phyloP scores from a whole-genome alignment of 2,329 filamentous ascomycete species.

The Fusarium sororula region DNA sequence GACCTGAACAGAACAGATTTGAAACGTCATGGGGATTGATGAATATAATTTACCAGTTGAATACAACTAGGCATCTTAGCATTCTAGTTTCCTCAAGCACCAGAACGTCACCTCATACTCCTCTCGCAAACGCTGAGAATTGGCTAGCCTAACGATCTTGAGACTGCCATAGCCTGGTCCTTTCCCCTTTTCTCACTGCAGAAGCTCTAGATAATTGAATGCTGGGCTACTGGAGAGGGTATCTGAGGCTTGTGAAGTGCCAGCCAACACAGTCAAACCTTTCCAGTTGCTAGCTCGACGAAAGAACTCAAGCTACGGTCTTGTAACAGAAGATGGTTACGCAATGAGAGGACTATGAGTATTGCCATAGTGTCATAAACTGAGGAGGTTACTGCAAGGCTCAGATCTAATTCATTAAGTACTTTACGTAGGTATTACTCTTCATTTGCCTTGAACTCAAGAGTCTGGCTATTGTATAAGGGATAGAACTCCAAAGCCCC shows the following conservation, averaged over 20 bases:
- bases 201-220: not conserved
- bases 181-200: not conserved
- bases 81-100: not conserved
- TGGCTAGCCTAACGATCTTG: not conserved
- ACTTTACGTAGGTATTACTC: not conserved
- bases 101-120: not conserved
- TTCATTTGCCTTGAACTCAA: not conserved
- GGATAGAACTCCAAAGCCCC: not conserved
- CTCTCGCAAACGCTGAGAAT: not conserved
- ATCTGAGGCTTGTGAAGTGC: not conserved
- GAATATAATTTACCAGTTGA: not conserved
- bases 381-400: not conserved
- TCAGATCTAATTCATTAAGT: not conserved
- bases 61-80: not conserved
- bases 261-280: not conserved
- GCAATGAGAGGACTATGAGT: not conserved
- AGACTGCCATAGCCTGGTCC: not conserved
- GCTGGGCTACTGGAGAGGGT: not conserved
- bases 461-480: not conserved
- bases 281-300: not conserved
- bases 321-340: not conserved
- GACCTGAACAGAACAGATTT: not conserved
- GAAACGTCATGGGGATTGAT: not conserved
- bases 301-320: not conserved
- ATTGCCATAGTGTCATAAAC: not conserved